A percentile compares a stretch with the other conserved stretches of the same genome.
Evolutionary conservation across 345 rosid species (phyloP).

Genomic region (Arabidopsis arenosa): DNA sequence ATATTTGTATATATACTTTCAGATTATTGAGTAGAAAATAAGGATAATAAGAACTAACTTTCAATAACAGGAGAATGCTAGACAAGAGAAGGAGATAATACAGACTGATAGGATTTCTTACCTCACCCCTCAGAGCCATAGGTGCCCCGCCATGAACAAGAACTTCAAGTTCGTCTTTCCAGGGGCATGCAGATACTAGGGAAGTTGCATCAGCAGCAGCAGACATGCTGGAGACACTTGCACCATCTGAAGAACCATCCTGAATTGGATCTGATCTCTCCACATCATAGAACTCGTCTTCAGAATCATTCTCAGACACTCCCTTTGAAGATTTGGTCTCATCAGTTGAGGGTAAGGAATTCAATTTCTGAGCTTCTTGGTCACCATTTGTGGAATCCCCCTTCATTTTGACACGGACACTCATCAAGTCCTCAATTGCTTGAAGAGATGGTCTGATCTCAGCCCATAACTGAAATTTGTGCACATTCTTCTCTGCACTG

Average conservation of each 20-base stretch:
- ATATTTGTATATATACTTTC: slow-evolving; percentile 41
- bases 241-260: slow-evolving; percentile 55
- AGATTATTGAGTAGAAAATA: slow-evolving; percentile 25
- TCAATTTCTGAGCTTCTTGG: slow-evolving; percentile 52
- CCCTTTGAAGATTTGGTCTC: slow-evolving; percentile 62
- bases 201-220: slow-evolving; percentile 42
- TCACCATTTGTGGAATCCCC: slow-evolving; percentile 48
- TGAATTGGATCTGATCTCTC: slow-evolving; percentile 77
- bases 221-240: slow-evolving; percentile 43
- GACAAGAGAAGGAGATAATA: slow-evolving; percentile 12
- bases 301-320: slow-evolving; percentile 80
- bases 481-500: slow-evolving; percentile 46
- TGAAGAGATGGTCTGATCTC: slow-evolving; percentile 79
- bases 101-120: slow-evolving; percentile 41
- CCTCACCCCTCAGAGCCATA: slow-evolving; percentile 99
- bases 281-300: slow-evolving; percentile 90
- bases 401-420: slow-evolving; percentile 68
- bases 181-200: slow-evolving; percentile 60
- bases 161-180: slow-evolving; percentile 94
- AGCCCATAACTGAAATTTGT: slow-evolving; percentile 66
- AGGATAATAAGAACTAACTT: background rate
- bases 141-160: slow-evolving; percentile 98
- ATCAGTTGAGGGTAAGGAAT: slow-evolving; percentile 46
- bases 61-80: slow-evolving; percentile 12
- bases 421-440: slow-evolving; percentile 83